A percentile compares a stretch with the other conserved stretches of the same genome.
Conservation (phyloP, 352 stramenopile species). For the Pythium coloratum region DNA sequence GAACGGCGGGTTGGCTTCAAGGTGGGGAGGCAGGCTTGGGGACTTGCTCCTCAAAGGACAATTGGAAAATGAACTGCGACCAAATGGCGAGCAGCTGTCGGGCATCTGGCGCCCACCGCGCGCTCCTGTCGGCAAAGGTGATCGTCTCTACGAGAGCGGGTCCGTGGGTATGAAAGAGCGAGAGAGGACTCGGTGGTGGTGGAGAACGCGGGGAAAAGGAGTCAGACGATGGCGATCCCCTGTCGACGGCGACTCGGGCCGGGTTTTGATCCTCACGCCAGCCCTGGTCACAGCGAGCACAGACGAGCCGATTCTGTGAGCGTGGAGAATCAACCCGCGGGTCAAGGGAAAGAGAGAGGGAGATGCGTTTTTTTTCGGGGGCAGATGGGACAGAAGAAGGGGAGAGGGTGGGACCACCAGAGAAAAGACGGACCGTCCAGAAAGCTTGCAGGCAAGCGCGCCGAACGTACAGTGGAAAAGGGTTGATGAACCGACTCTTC, state of each 20-base stretch:
- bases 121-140: not conserved
- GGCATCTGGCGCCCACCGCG: conserved; percentile 16
- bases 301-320: not conserved
- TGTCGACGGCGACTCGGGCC: not conserved
- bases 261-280: conserved; percentile 10
- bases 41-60: conserved; percentile 23
- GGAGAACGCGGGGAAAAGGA: conserved; percentile 9
- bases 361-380: conserved; percentile 7
- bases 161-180: not conserved
- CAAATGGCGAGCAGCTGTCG: conserved; percentile 29
- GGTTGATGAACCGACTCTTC: conserved; percentile 23
- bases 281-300: not conserved
- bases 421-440: conserved; percentile 14
- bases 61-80: conserved; percentile 30
- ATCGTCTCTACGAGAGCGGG: conserved; percentile 2
- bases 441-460: conserved; percentile 19
- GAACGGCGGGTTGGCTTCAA: not conserved
- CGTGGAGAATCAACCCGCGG: not conserved
- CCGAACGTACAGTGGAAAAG: conserved; percentile 14
- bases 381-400: conserved; percentile 20
- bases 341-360: conserved; percentile 1
- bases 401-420: conserved; percentile 9
- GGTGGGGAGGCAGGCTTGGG: not conserved
- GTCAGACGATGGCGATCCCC: not conserved
- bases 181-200: conserved; percentile 3